Conservation (phyloP, 768 basidiomycete species). For the Lactifluus echinatus region DNA sequence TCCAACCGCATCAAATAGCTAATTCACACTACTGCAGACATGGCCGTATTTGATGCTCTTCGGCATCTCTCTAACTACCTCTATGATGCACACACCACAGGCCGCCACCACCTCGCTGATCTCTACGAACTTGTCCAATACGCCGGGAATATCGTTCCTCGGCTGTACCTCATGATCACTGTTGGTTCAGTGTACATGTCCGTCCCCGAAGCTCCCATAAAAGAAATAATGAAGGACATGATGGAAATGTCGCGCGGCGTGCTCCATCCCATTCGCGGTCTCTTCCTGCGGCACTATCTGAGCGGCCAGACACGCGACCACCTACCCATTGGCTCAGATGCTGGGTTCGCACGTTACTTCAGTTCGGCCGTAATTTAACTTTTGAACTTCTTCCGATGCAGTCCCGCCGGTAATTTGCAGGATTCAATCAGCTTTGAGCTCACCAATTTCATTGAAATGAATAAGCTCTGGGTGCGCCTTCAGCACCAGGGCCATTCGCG, state of each 20-base stretch:
- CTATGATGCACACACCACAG: conserved; percentile 88
- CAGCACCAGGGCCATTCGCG: conserved; percentile 97
- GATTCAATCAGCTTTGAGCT: conserved; percentile 95
- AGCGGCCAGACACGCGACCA: conserved; percentile 95
- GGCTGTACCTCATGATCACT: conserved; percentile 97
- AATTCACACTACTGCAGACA: conserved; percentile 47
- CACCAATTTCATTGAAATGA: conserved; percentile 99
- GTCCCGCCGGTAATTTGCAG: conserved; percentile 81
- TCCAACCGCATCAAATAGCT: background rate
- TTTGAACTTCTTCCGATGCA: conserved; percentile 26
- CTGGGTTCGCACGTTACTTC: conserved; percentile 49
- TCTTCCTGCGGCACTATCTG: conserved; percentile 94
- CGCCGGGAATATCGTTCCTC: conserved; percentile 90
- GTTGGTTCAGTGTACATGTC: conserved; percentile 99
- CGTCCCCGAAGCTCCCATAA: conserved; percentile 90
- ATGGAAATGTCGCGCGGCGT: conserved; percentile 99
- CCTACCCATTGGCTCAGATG: conserved; percentile 77
- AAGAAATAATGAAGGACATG: conserved; percentile 99
- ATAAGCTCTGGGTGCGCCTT: conserved; percentile 98
- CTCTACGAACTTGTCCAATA: conserved; percentile 99
- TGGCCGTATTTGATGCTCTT: conserved; percentile 97
- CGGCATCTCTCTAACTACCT: conserved; percentile 94
- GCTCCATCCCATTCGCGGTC: conserved; percentile 90
- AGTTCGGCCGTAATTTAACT: background rate
- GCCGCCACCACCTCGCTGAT: conserved; percentile 93